Conservation (phyloP, 192 early-diverging fungal genomes). For the Backusella sp. region DNA sequence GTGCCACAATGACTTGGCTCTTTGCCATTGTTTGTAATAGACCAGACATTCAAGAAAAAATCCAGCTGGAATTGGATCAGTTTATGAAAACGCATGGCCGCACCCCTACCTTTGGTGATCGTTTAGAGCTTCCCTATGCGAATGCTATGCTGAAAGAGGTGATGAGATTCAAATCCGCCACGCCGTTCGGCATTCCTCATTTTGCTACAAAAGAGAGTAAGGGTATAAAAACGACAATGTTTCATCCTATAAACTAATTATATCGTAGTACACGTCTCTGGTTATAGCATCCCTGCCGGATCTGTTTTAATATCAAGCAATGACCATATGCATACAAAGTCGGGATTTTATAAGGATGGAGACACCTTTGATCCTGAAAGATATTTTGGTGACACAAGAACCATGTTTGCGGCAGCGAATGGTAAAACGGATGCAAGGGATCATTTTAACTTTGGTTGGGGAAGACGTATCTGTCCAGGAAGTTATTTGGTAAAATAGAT, state of each 20-base stretch:
- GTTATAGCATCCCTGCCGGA: constrained; percentile 50
- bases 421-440: constrained; percentile 13
- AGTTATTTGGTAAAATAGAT: constrained; percentile 1
- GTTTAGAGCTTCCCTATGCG: constrained; percentile 17
- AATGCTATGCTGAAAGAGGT: constrained; percentile 14
- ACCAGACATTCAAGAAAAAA: constrained; percentile 20
- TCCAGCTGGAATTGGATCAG: constrained; percentile 17
- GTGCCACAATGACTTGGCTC: background rate
- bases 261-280: constrained; percentile 21
- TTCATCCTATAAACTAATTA: too few species aligned
- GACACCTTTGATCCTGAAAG: constrained; percentile 51
- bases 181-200: constrained; percentile 15
- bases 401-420: background rate
- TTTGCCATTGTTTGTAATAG: constrained; percentile 5
- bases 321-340: constrained; percentile 43
- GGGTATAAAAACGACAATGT: too few species aligned
- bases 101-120: background rate
- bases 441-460: constrained; percentile 23
- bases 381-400: background rate
- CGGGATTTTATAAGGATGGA: constrained; percentile 36
- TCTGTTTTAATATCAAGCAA: constrained; percentile 44
- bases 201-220: constrained; percentile 10
- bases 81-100: background rate
- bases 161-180: background rate
- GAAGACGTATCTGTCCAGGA: constrained; percentile 1